phyloP scores from a whole-genome alignment of 2,329 filamentous ascomycete species.

The Phoma herbarum region DNA sequence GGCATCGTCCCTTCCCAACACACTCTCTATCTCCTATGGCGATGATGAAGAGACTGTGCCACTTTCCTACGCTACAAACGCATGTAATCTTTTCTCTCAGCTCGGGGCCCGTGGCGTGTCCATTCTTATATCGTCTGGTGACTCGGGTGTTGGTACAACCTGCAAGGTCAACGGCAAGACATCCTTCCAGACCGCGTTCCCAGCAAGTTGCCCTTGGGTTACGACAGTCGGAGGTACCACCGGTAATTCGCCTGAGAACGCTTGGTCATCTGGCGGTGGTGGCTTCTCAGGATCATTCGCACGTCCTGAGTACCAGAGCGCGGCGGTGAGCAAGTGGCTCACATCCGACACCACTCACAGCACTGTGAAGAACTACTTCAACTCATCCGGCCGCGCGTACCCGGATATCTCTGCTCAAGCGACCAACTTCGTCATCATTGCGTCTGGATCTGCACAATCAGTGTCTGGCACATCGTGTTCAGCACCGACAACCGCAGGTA shows the following conservation, averaged over 20 bases:
- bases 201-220: conserved; percentile 62
- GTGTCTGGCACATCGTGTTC: conserved; percentile 35
- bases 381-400: conserved; percentile 55
- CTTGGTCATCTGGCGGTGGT: conserved; percentile 26
- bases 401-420: conserved; percentile 61
- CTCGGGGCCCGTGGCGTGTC: conserved; percentile 70
- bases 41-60: conserved; percentile 71
- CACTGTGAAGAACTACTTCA: conserved; percentile 41
- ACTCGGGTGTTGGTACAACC: conserved; percentile 62
- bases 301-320: conserved; percentile 52
- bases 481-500: conserved; percentile 32
- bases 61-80: conserved; percentile 63
- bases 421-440: conserved; percentile 45
- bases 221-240: conserved; percentile 57
- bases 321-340: conserved; percentile 55
- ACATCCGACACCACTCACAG: conserved; percentile 48
- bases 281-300: conserved; percentile 31
- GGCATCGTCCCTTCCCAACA: conserved; percentile 64
- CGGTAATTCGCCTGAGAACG: conserved; percentile 24
- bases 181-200: conserved; percentile 60
- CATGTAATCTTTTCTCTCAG: conserved; percentile 69
- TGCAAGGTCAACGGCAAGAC: conserved; percentile 51
- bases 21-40: conserved; percentile 71
- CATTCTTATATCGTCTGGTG: conserved; percentile 64
- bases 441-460: conserved; percentile 22